Evolutionary conservation across 163 green algal genomes (phyloP).

Genomic region (Scenedesmus sp.): DNA sequence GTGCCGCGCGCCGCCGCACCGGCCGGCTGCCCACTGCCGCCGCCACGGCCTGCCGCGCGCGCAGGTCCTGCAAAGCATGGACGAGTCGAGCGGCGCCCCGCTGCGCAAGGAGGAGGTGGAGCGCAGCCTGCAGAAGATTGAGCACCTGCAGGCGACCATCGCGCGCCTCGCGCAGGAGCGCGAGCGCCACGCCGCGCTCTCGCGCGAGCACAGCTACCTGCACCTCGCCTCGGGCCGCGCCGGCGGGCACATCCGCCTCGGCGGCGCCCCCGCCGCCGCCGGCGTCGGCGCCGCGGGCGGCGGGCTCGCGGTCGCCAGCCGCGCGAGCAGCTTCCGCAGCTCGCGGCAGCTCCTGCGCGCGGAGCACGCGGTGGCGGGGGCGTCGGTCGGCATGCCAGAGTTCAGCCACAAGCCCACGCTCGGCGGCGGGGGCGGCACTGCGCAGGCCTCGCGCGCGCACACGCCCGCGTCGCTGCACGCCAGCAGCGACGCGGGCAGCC

Average conservation of each 20-base stretch:
- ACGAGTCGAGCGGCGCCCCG: not conserved
- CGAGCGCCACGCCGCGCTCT: slow-evolving; percentile 9
- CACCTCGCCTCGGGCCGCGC: slow-evolving; percentile 18
- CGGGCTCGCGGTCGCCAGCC: not conserved
- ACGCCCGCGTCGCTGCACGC: slow-evolving; percentile 7
- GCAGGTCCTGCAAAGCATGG: slow-evolving; percentile 23
- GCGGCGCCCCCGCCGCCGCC: not conserved
- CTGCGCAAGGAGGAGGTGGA: not conserved
- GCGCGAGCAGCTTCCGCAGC: slow-evolving; percentile 36
- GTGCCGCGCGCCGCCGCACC: too few species aligned
- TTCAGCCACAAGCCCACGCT: not conserved
- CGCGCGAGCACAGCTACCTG: slow-evolving; percentile 20
- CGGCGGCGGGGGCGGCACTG: not conserved
- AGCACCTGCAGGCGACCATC: not conserved
- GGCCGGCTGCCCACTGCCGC: too few species aligned
- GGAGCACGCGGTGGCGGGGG: slow-evolving; percentile 13
- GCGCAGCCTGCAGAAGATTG: slow-evolving; percentile 5
- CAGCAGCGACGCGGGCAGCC: slow-evolving; percentile 14
- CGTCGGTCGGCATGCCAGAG: slow-evolving; percentile 4
- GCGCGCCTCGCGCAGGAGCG: slow-evolving; percentile 15
- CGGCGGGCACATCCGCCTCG: slow-evolving; percentile 7
- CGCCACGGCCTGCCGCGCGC: not conserved
- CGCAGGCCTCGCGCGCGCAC: not conserved
- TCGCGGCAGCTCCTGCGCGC: not conserved
- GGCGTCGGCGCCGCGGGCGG: not conserved